Evolutionary conservation across 257 asterid genomes (phyloP).

Genomic region (Lantana camara): DNA sequence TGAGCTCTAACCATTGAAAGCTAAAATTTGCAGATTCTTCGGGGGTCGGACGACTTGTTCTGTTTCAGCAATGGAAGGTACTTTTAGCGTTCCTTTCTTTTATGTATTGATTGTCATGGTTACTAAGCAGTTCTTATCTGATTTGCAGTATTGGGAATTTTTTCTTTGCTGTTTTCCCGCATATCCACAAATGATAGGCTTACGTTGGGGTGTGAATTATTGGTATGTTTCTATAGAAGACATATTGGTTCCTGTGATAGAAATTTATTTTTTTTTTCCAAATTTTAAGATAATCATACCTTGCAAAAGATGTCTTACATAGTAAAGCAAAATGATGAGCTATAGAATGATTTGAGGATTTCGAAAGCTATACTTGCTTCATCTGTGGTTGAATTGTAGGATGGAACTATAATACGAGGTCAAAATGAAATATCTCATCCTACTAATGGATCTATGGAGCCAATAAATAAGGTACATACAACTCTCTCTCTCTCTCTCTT

Average conservation of each 20-base stretch:
- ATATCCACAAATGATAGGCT: conserved; percentile 97
- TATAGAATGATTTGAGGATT: conserved; percentile 11
- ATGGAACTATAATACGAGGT: conserved; percentile 90
- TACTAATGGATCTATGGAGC: conserved; percentile 62
- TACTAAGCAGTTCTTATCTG: conserved; percentile 28
- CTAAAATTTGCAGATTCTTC: conserved; percentile 64
- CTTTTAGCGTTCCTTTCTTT: background rate
- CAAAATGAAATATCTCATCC: conserved; percentile 98
- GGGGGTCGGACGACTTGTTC: conserved; percentile 76
- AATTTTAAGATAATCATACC: too few species aligned
- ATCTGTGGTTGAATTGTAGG: conserved; percentile 48
- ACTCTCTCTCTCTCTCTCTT: background rate
- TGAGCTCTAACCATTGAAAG: conserved; percentile 8
- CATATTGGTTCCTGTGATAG: too few species aligned
- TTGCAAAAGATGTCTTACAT: too few species aligned
- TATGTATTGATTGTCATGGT: background rate
- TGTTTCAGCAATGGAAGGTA: conserved; percentile 97
- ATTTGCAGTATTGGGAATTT: conserved; percentile 94
- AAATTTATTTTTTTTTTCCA: too few species aligned
- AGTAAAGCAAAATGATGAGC: too few species aligned
- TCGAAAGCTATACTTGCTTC: background rate
- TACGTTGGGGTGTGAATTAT: conserved; percentile 92
- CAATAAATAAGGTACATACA: conserved; percentile 68
- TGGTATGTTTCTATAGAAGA: conserved; percentile 79
- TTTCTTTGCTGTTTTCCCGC: conserved; percentile 96